Conservation (phyloP, 78 protist species). For the Andalucia godoyi region DNA sequence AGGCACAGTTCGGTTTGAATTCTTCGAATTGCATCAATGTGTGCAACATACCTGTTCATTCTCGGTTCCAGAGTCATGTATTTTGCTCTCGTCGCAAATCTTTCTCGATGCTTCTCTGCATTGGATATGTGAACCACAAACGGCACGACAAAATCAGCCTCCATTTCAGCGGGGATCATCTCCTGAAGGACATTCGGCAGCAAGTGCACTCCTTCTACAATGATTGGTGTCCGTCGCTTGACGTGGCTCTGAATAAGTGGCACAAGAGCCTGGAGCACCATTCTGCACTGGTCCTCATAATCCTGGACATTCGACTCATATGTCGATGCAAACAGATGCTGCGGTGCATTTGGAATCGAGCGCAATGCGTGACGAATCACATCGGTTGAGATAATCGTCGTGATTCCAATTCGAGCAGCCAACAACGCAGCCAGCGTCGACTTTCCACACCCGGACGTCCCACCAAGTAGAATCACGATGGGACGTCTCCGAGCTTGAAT, state of each 20-base stretch:
- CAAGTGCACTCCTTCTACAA: slow-evolving; percentile 15
- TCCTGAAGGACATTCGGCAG: neutral
- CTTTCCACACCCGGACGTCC: slow-evolving; percentile 37
- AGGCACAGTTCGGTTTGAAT: neutral
- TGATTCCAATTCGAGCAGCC: slow-evolving; percentile 18
- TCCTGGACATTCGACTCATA: slow-evolving; percentile 8
- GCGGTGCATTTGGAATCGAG: neutral
- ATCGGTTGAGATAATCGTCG: slow-evolving; percentile 17
- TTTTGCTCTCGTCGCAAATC: slow-evolving; percentile 24
- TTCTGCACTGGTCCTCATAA: neutral
- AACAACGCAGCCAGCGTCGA: slow-evolving; percentile 24
- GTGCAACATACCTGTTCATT: neutral
- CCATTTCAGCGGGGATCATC: neutral
- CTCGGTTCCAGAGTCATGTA: slow-evolving; percentile 35
- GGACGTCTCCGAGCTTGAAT: neutral
- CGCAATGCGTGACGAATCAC: slow-evolving; percentile 23
- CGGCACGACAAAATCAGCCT: neutral
- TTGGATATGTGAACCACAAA: slow-evolving; percentile 19
- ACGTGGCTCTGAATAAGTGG: neutral
- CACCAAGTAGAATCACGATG: slow-evolving; percentile 18
- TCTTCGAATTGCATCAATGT: slow-evolving; percentile 15
- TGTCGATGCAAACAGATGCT: slow-evolving; percentile 16
- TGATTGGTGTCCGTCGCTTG: neutral
- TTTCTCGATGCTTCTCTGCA: slow-evolving; percentile 17
- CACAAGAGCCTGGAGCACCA: neutral